Base-by-base conservation (phyloP, 2,329 filamentous ascomycete species). In the Aspergillus sclerotialis region DNA sequence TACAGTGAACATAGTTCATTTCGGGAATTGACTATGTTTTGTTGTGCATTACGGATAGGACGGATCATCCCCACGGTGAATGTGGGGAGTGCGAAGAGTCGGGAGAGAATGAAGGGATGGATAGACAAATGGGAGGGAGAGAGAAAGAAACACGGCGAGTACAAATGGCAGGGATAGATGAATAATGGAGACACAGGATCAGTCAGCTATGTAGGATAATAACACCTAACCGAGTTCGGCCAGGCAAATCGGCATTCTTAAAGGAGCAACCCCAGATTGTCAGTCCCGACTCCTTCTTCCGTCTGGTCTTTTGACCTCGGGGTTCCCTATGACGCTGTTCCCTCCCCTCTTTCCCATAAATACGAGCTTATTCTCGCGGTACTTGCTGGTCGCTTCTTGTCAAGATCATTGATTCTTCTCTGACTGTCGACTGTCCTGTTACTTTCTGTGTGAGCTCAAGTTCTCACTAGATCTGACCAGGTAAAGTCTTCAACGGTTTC, bases 1-100 rank as follows among this genome's bases (percentile, higher is more conserved):
- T 98, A 98, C 57, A 89, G 82, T 33, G 92, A 98, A 65, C 92
- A 98, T 59, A 92, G 84, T 58, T 93, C 85, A 42, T 98, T 98
- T 55, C 74, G 90, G 26, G 92, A 98, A 67, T 63, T 98, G 55
- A 90, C 87, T 1, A 82, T 96, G 75, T 98, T 98, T 55, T 77
- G 90, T 47, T 92, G 92, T 70, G 77, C 82, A 13, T 58, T 98
- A 58, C 69, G 84, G 37, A 93, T 98, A 45, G 88, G 90, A 44
- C 85, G 82, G 61, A 76, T 98, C 5, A 82, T 98, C 11, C 92
- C 92, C 0, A 98, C 92, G 0, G 92, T 98, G 3, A 96, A 98
- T 56, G 74, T 82, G n/a, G 79, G 77, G 0, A 79, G 65, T 43
- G 73, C 69, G 24, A 80, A 75, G 60, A 71, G 68, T 25, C 68